Evolutionary conservation across 306 rosid species (phyloP), one percentile per base, ranked within the genome.

Genomic region (Ammopiptanthus mongolicus): DNA sequence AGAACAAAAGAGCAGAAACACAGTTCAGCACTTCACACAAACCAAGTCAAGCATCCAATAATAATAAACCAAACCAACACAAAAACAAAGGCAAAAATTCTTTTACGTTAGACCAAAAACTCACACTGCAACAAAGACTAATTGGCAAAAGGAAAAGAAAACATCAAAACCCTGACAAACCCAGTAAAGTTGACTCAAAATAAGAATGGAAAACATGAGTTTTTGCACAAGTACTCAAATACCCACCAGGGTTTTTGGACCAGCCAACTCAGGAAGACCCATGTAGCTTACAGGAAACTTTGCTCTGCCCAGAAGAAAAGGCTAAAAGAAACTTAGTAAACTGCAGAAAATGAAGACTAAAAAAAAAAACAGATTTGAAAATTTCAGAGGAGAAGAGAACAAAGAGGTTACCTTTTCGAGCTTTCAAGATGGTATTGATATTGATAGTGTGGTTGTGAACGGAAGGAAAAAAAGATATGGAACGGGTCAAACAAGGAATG

Each of bases 21-120:
- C 64, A 70, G 55, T 70, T 81, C 70, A 81, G 81, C 18, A 71
- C 44, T 75, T 60, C 65, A 58, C 62, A 53, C 57, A 39, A 74
- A 64, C 76, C 68, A 52, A 74, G 84, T 65, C 71, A 64, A 48
- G 28, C 77, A 66, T 46, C 12, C 18, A 25, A 61, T 21, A 17
- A 59, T 23, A 31, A 47, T 44, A 31, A 60, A 72, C 44, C 33
- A 48, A 67, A 69, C 28, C 19, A 74, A 63, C 1, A 64, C 25
- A 5, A 23, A 31, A 41, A 46, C 0, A 65, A 15, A 3, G 1
- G 14, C 6, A 37, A 28, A 6, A 41, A 41, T 31, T 8, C 6
- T 29, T 18, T n/a, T 1, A 25, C 8, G 53, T 80, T n/a, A 56
- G 6, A 75, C 18, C 53, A 75, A 50, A 50, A 71, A 65, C 31